These are phyloP conservation scores for Mortierella claussenii DNA, from an alignment of 192 early-diverging fungal species.

Conservation along the genomic window DNA sequence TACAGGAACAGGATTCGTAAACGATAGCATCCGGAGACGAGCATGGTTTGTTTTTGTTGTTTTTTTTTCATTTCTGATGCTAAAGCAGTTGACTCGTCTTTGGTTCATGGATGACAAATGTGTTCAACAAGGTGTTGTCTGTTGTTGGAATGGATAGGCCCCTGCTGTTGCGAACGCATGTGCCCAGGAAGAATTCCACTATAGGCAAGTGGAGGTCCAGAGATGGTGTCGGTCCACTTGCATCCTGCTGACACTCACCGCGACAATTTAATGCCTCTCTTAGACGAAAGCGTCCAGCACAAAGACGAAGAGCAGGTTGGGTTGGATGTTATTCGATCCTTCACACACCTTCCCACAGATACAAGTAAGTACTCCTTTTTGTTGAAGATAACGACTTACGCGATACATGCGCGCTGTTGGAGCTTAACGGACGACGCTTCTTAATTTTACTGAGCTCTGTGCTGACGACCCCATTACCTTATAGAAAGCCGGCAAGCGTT, in stretches of 20 bases:
- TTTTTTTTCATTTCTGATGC: background rate
- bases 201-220: background rate
- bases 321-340: slow-evolving; percentile 60
- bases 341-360: slow-evolving; percentile 52
- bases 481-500: slow-evolving; percentile 27
- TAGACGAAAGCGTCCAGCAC: slow-evolving; percentile 27
- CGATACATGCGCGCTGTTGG: too few species aligned
- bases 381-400: too few species aligned
- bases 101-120: background rate
- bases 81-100: too few species aligned
- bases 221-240: background rate
- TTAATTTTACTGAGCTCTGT: too few species aligned
- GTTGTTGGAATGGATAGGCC: too few species aligned
- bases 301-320: slow-evolving; percentile 62
- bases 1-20: slow-evolving; percentile 56
- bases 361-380: slow-evolving; percentile 30
- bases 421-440: too few species aligned
- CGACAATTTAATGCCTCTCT: background rate
- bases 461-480: too few species aligned
- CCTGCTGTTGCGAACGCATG: slow-evolving; percentile 51
- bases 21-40: slow-evolving; percentile 57
- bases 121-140: background rate
- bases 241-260: background rate
- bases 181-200: slow-evolving; percentile 3
- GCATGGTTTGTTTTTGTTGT: slow-evolving; percentile 43